Percentiles rank a stretch among this genome's conserved stretches.
Evolutionary conservation across 805 yeast species (phyloP).

Genomic region (Cyberlindnera sargentensis): DNA sequence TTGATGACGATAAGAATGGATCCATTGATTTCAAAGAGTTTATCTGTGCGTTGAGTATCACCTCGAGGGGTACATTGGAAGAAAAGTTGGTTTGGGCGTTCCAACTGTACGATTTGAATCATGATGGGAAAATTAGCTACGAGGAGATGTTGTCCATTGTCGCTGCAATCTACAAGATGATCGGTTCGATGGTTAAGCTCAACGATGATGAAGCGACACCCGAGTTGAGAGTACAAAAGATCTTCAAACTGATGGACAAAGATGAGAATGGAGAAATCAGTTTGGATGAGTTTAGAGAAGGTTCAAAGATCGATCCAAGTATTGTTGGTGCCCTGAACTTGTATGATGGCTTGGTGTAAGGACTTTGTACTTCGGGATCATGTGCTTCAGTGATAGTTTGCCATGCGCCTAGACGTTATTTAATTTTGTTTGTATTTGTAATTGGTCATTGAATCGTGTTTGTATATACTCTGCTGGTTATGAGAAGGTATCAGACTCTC

Average conservation of each 20-base stretch:
- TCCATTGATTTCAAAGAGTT: slow-evolving; percentile 88
- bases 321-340: slow-evolving; percentile 70
- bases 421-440: background rate
- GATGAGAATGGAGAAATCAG: slow-evolving; percentile 62
- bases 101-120: slow-evolving; percentile 76
- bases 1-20: slow-evolving; percentile 77
- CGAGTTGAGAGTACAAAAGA: slow-evolving; percentile 75
- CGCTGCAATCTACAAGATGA: slow-evolving; percentile 85
- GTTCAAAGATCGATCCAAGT: slow-evolving; percentile 71
- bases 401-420: background rate
- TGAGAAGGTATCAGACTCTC: slow-evolving; percentile 40
- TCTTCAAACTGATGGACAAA: slow-evolving; percentile 69
- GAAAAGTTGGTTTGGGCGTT: slow-evolving; percentile 90
- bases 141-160: slow-evolving; percentile 77
- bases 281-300: slow-evolving; percentile 78
- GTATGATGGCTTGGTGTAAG: slow-evolving; percentile 70
- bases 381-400: too few species aligned
- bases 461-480: background rate
- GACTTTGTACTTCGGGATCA: too few species aligned
- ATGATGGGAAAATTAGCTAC: slow-evolving; percentile 68
- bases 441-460: background rate
- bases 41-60: slow-evolving; percentile 77
- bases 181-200: slow-evolving; percentile 86
- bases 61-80: slow-evolving; percentile 77
- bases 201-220: slow-evolving; percentile 91